Evolutionary conservation across 2,329 filamentous ascomycete species (phyloP).

Genomic region (Apiospora koreana): DNA sequence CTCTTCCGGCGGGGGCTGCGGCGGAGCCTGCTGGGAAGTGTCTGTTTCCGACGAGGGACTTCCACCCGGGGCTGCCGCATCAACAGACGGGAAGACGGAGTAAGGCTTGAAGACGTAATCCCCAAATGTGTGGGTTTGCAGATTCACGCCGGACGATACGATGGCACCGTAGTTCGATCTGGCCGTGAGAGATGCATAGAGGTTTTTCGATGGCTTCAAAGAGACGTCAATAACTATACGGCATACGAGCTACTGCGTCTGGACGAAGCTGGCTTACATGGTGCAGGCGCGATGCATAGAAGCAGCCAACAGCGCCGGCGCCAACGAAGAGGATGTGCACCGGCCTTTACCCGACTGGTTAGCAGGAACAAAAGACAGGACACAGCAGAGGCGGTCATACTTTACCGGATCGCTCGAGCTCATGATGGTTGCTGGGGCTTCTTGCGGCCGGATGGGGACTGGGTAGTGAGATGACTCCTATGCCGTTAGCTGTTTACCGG

Average conservation of each 20-base stretch:
- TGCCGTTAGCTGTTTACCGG: not conserved
- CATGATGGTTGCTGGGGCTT: not conserved
- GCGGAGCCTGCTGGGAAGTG: not conserved
- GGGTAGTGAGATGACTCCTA: not conserved
- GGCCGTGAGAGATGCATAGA: constrained; percentile 69
- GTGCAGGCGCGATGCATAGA: constrained; percentile 70
- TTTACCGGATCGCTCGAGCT: not conserved
- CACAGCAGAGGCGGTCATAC: not conserved
- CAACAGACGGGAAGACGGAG: constrained; percentile 62
- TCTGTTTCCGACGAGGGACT: not conserved
- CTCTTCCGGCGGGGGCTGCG: not conserved
- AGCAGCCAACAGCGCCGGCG: constrained; percentile 71
- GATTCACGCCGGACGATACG: constrained; percentile 58
- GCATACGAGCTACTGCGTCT: not conserved
- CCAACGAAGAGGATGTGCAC: constrained; percentile 67
- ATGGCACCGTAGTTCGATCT: constrained; percentile 73
- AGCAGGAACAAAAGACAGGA: not conserved
- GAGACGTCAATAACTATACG: not conserved
- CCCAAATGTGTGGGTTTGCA: constrained; percentile 68
- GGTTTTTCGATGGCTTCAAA: constrained; percentile 46
- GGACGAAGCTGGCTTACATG: constrained; percentile 40
- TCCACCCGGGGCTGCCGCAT: constrained; percentile 47
- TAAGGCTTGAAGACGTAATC: constrained; percentile 65
- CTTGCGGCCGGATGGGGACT: not conserved
- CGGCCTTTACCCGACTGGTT: constrained; percentile 33